Base-by-base conservation (phyloP, 805 yeast genomes). In the Priceomyces medius region DNA sequence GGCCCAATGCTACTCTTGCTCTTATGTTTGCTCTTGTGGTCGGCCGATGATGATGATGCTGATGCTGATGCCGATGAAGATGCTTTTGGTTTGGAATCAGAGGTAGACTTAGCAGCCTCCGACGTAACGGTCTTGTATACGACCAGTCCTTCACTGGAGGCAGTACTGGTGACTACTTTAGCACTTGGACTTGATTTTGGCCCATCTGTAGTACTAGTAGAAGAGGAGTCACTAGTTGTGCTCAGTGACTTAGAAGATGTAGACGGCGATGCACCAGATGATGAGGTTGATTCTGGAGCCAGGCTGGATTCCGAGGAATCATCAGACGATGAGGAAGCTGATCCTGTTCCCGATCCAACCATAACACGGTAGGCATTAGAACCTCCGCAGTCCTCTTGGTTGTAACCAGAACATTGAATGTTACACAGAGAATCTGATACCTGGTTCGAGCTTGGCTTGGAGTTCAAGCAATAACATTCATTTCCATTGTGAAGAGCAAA, bases 381-480 rank as follows among this genome's bases (percentile, higher is more conserved):
- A 14, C 77, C 76, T 19, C 77, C 77, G 47, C 77, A 71, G 16
- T 37, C 57, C 16, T 48, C 58, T 1, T 20, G 3, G 10, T 63
- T 67, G 42, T 54, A 71, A 6, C 75, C 76, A 33, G 47, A 32
- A 51, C 77, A 71, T 1, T 17, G 33, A 4, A 53, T 53, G 40
- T 50, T 48, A 55, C 77, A 71, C 36, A 40, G 24, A 3, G 44
- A 37, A 18, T 31, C 39, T 12, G 50, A 41, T 6, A 44, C 44
- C 16, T 42, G 33, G 2, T 45, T 21, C 20, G 50, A 37, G n/a
- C 47, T 44, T 10, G 77, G 77, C 26, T 54, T 43, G 5, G 54
- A 33, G 20, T 49, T 46, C 41, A 72, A 64, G 47, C 77, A 71
- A 47, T 52, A 61, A 47, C 77, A 71, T n/a, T 53, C 51, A 31